phyloP scores from a whole-genome alignment of 2,329 filamentous ascomycete species.

The Curvularia sp. region DNA sequence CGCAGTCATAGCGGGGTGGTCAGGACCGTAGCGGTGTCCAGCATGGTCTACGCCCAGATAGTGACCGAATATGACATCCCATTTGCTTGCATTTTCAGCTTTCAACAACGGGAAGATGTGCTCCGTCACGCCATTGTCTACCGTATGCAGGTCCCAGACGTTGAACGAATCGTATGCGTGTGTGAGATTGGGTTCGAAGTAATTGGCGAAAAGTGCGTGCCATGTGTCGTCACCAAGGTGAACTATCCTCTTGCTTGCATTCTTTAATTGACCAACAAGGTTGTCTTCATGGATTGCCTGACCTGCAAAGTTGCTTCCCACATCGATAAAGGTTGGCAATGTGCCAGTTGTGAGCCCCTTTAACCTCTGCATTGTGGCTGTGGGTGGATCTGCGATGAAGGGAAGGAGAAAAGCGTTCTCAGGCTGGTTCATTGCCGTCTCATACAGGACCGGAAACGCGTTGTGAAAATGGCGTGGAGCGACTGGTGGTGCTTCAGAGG shows the following conservation, averaged over 20 bases:
- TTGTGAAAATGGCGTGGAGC: conserved; percentile 77
- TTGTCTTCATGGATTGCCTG: conserved; percentile 96
- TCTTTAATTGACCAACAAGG: conserved; percentile 68
- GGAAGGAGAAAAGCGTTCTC: conserved; percentile 87
- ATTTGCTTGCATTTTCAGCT: conserved; percentile 69
- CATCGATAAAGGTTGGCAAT: conserved; percentile 90
- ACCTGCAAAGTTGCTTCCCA: conserved; percentile 93
- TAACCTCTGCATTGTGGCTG: conserved; percentile 86
- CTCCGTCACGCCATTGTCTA: conserved; percentile 92
- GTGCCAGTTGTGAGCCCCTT: conserved; percentile 97
- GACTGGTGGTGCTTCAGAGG: conserved; percentile 19
- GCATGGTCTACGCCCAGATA: conserved; percentile 96
- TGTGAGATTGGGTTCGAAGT: conserved; percentile 87
- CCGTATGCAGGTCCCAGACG: conserved; percentile 95
- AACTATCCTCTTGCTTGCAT: conserved; percentile 77
- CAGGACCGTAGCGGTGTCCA: conserved; percentile 92
- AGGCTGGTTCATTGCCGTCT: conserved; percentile 76
- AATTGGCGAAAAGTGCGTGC: conserved; percentile 90
- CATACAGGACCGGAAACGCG: conserved; percentile 84
- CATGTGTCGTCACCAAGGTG: conserved; percentile 99
- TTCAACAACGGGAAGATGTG: conserved; percentile 86
- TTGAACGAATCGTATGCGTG: conserved; percentile 96
- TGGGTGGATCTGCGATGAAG: conserved; percentile 97
- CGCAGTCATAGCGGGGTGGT: conserved; percentile 87
- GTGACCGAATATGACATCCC: conserved; percentile 96